These are phyloP conservation scores for Lachnellula arida DNA, from an alignment of 2,329 filamentous ascomycete species.

Conservation along the genomic window DNA sequence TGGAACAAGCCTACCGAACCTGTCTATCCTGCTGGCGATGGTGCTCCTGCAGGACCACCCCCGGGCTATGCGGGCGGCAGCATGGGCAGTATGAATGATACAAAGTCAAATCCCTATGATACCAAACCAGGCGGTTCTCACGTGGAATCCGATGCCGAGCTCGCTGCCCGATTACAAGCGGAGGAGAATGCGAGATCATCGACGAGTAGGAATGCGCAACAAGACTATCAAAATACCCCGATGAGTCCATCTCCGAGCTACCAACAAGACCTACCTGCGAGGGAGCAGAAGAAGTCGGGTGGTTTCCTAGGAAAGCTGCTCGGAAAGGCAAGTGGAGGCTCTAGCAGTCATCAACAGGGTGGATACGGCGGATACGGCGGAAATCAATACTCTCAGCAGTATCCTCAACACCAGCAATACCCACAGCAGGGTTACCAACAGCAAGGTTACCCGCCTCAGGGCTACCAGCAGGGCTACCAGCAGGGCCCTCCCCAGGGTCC, in stretches of 20 bases:
- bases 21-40: constrained; percentile 55
- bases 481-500: constrained; percentile 32
- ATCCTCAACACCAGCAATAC: constrained; percentile 23
- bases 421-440: constrained; percentile 36
- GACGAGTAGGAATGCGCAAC: constrained; percentile 19
- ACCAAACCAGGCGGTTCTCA: constrained; percentile 12
- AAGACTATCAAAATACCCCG: constrained; percentile 28
- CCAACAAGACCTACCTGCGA: constrained; percentile 38
- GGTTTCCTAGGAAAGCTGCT: constrained; percentile 51
- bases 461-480: constrained; percentile 30
- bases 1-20: constrained; percentile 80
- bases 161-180: constrained; percentile 74
- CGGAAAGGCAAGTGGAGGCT: constrained; percentile 27
- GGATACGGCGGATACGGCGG: constrained; percentile 30
- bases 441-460: constrained; percentile 32
- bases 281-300: constrained; percentile 38
- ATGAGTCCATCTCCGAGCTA: constrained; percentile 18
- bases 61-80: constrained; percentile 46
- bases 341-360: constrained; percentile 31
- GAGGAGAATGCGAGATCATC: constrained; percentile 67
- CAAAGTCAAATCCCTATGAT: constrained; percentile 70
- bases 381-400: constrained; percentile 21
- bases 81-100: constrained; percentile 34
- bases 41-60: constrained; percentile 54
- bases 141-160: constrained; percentile 62